Evolutionary conservation across 2,329 filamentous ascomycete genomes (phyloP), one percentile per base, ranked within the genome.

Genomic region (Plenodomus tracheiphilus): DNA sequence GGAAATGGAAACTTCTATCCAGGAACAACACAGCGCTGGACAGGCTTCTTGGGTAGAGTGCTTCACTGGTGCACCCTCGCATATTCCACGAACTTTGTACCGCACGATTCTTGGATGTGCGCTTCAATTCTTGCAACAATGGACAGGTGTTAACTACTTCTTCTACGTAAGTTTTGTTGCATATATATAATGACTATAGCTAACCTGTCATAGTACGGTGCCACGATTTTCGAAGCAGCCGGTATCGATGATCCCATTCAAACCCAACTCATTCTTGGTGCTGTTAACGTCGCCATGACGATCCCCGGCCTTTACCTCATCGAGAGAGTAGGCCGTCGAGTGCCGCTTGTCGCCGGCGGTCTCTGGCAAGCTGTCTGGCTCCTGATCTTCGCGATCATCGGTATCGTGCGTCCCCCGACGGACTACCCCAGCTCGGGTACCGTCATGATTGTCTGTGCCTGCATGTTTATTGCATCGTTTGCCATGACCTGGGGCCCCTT

Each of bases 401-500:
- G 66, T 37, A 59, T 85, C 82, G 63, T 62, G 4, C 54, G 60
- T 18, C 66, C 63, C 4, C 66, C 66, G 2, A 65, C 56, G 4
- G 62, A 71, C n/a, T 41, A 69, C 46, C 40, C 71, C 9, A 68
- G 74, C 0, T 78, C 83, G 11, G 86, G 86, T 10, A 82, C 84
- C 5, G 79, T 85, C 51, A 85, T 90, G 81, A 88, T 91, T 57
- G 83, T 87, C 9, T 83, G 86, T 45, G 84, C 86, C 2, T 88
- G 84, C 70, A 82, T 90, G 76, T 91, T 89, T 72, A 90, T 91
- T 47, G 81, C 84, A 41, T 85, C 82, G 1, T 91, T 89, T 58
- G 87, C 87, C 20, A 75, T 77, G 38, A 88, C 85, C 2, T 89
- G 65, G 65, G 86, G 86, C 11, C 86, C 86, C 0, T 77, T 79